A percentile compares a stretch with the other conserved stretches of the same genome.
These are phyloP conservation scores for Trametes punicea DNA, from an alignment of 768 basidiomycete genomes.

Conservation along the genomic window DNA sequence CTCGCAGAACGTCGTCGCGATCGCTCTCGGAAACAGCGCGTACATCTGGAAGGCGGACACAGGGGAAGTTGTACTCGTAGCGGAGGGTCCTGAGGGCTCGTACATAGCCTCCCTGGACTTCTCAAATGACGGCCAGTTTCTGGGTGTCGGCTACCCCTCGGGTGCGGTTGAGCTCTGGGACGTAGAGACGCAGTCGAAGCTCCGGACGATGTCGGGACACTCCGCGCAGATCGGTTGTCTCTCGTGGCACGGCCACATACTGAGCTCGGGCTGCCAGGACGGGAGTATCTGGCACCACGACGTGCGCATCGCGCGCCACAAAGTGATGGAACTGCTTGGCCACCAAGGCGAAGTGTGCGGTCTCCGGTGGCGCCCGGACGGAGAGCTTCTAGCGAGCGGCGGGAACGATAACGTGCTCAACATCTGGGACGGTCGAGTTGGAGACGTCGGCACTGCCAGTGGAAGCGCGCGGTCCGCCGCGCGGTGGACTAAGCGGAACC, in stretches of 20 bases:
- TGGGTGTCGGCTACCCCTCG: constrained; percentile 75
- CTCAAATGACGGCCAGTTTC: constrained; percentile 74
- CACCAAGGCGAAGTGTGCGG: constrained; percentile 95
- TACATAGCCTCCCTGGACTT: constrained; percentile 79
- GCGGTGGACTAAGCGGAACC: constrained; percentile 54
- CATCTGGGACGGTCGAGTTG: constrained; percentile 84
- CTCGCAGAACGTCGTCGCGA: constrained; percentile 79
- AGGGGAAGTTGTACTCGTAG: constrained; percentile 75
- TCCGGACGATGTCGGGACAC: constrained; percentile 91
- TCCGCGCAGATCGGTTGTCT: constrained; percentile 79
- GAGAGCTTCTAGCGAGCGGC: constrained; percentile 88
- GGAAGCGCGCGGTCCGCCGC: constrained; percentile 27
- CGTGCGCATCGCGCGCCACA: constrained; percentile 76
- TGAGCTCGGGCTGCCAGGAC: constrained; percentile 87
- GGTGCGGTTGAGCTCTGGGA: constrained; percentile 98
- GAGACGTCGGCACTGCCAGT: constrained; percentile 24
- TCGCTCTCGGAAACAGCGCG: constrained; percentile 80
- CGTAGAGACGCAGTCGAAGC: constrained; percentile 67
- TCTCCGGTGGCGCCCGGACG: constrained; percentile 83
- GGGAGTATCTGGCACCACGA: constrained; percentile 98
- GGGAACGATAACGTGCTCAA: constrained; percentile 99
- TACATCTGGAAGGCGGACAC: constrained; percentile 96
- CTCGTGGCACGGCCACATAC: constrained; percentile 83
- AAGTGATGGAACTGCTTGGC: constrained; percentile 85
- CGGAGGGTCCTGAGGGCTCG: constrained; percentile 70